These are phyloP conservation scores for Pseudogymnoascus sp. DNA, from an alignment of 2,329 filamentous ascomycete genomes.

Conservation along the genomic window DNA sequence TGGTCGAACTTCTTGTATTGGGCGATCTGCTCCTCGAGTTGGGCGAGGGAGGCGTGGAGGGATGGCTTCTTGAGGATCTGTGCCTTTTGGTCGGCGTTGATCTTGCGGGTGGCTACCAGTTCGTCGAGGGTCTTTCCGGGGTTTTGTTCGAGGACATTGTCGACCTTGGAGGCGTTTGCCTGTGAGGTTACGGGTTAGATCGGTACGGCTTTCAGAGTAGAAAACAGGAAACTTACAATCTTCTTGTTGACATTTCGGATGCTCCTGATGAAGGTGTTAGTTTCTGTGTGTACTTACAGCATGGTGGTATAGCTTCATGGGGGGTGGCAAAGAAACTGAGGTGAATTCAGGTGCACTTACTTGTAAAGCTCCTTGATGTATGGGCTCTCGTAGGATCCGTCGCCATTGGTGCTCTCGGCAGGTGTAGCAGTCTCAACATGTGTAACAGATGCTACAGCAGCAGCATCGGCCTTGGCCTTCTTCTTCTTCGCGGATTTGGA, in stretches of 20 bases:
- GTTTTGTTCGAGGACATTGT: slow-evolving; percentile 61
- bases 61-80: slow-evolving; percentile 70
- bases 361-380: slow-evolving; percentile 88
- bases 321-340: background rate
- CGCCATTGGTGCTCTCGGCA: slow-evolving; percentile 31
- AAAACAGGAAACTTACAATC: slow-evolving; percentile 56
- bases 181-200: slow-evolving; percentile 30
- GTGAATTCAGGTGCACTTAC: slow-evolving; percentile 44
- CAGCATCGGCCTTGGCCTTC: slow-evolving; percentile 48
- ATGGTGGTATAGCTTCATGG: slow-evolving; percentile 11
- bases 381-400: slow-evolving; percentile 61
- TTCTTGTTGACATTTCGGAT: slow-evolving; percentile 93
- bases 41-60: slow-evolving; percentile 59
- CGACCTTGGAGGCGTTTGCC: slow-evolving; percentile 66
- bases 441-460: slow-evolving; percentile 41
- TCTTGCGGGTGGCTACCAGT: slow-evolving; percentile 61
- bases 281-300: background rate
- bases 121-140: slow-evolving; percentile 65
- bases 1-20: slow-evolving; percentile 70
- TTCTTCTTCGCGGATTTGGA: slow-evolving; percentile 65
- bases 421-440: slow-evolving; percentile 39
- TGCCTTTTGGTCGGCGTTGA: slow-evolving; percentile 74
- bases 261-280: slow-evolving; percentile 49
- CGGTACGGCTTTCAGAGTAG: background rate
- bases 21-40: slow-evolving; percentile 65